Base-by-base conservation (phyloP, 768 basidiomycete genomes). In the Gymnopilus junonius region DNA sequence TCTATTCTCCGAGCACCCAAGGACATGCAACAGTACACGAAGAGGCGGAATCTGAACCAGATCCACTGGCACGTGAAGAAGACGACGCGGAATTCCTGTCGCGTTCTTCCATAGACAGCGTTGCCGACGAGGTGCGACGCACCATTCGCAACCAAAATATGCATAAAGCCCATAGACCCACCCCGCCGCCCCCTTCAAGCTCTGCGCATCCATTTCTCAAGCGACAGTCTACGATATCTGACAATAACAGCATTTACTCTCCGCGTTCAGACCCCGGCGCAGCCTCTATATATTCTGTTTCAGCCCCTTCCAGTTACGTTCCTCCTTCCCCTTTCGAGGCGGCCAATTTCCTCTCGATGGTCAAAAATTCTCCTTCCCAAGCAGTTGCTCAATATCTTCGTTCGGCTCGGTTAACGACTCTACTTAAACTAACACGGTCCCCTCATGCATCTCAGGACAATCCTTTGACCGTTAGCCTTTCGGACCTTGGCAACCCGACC, bases 21-120 rank as follows among this genome's bases (percentile, higher is more conserved):
- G 80, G 80, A 20, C 83, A 83, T 75, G 70, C 77, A 27, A 80
- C 78, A 11, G 72, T 83, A 21, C 79, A 80, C 45, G 87, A 87
- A 73, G 84, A 85, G 67, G 76, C 78, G 2, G 87, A 87, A 71
- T 82, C 83, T 32, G 87, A 86, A 66, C 80, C 76, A 31, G 81
- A 83, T 59, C 78, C 82, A 8, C 68, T 82, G 46, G 73, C 81
- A 40, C 76, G 79, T 39, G 82, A 84, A 57, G 88, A 89, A 62
- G 90, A 90, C 61, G 90, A 90, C 63, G 78, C 80, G 2, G 90
- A 91, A 46, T 70, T 89, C 50, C 66, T 92, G 54, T 88, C 90
- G 40, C 86, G 91, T n/a, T 94, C 94, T 21, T 94, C 93, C 17
- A 85, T 94, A 65, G 94, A 95, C 74, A 94, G 92, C 63, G 88